Conservation (phyloP, 108 stramenopile species). For the Seminavis robusta region DNA sequence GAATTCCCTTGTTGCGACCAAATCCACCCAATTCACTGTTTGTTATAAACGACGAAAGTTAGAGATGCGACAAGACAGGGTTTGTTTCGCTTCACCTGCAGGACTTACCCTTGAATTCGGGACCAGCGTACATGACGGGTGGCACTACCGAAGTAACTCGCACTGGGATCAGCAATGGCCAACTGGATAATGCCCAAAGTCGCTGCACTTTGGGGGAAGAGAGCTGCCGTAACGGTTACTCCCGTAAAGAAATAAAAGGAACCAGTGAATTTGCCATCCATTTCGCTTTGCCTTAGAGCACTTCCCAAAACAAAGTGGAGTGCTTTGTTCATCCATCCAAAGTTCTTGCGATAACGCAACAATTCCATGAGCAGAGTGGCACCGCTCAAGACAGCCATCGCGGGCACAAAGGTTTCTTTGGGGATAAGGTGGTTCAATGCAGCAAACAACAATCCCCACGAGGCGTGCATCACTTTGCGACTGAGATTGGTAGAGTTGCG, state of each 20-base stretch:
- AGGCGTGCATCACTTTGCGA: slow-evolving; percentile 70
- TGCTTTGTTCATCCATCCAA: slow-evolving; percentile 76
- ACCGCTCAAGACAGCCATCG: slow-evolving; percentile 45
- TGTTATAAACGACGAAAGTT: too few relatives aligned
- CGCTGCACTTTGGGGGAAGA: slow-evolving; percentile 61
- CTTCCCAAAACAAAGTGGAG: slow-evolving; percentile 59
- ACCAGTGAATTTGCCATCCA: slow-evolving; percentile 88
- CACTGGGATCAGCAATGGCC: slow-evolving; percentile 80
- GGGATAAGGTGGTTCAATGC: slow-evolving; percentile 71
- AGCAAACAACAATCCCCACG: slow-evolving; percentile 77
- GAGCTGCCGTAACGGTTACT: slow-evolving; percentile 54
- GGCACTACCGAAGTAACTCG: slow-evolving; percentile 68
- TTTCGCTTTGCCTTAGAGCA: slow-evolving; percentile 76
- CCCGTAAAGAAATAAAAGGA: slow-evolving; percentile 81
- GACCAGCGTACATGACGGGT: slow-evolving; percentile 84
- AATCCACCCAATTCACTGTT: slow-evolving; percentile 70
- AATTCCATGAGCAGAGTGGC: slow-evolving; percentile 58
- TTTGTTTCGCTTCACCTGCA: slow-evolving; percentile 2
- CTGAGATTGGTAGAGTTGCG: slow-evolving; percentile 70
- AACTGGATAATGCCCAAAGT: slow-evolving; percentile 75
- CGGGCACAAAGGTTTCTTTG: slow-evolving; percentile 44
- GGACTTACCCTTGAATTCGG: slow-evolving; percentile 58
- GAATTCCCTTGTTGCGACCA: slow-evolving; percentile 82
- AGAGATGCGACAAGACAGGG: too few relatives aligned
- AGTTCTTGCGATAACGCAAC: slow-evolving; percentile 67